A percentile compares a stretch with the other conserved stretches of the same genome.
Conservation (phyloP, 2,329 filamentous ascomycete genomes). For the Pseudogymnoascus sp. region DNA sequence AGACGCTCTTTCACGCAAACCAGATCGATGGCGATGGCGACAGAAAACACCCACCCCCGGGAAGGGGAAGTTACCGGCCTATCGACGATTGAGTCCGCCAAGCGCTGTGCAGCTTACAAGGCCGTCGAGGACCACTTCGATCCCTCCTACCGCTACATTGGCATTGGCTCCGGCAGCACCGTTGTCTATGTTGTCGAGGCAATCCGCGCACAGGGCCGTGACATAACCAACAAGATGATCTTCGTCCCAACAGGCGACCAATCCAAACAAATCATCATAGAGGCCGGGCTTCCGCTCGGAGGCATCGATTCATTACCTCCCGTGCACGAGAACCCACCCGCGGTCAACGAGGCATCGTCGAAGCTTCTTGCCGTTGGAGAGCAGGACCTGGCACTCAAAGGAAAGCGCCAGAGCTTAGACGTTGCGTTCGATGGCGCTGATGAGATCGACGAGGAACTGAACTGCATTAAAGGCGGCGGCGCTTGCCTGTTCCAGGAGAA, state of each 20-base stretch:
- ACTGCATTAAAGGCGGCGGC: slow-evolving; percentile 95
- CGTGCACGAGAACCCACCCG: slow-evolving; percentile 20
- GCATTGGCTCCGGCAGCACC: slow-evolving; percentile 74
- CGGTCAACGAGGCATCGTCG: slow-evolving; percentile 44
- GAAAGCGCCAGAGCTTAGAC: slow-evolving; percentile 54
- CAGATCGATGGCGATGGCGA: neutral
- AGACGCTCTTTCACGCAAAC: neutral
- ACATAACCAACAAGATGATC: slow-evolving; percentile 55
- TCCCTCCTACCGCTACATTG: slow-evolving; percentile 55
- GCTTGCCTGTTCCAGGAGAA: slow-evolving; percentile 99
- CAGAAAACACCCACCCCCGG: neutral
- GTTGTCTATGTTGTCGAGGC: slow-evolving; percentile 81
- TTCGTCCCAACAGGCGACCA: slow-evolving; percentile 87
- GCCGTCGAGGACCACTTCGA: slow-evolving; percentile 68
- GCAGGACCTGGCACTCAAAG: slow-evolving; percentile 28
- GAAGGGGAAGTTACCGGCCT: slow-evolving; percentile 12
- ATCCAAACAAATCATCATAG: slow-evolving; percentile 76
- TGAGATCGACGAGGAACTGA: slow-evolving; percentile 89
- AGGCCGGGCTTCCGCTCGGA: slow-evolving; percentile 68
- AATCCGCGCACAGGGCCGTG: slow-evolving; percentile 54
- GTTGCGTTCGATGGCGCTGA: slow-evolving; percentile 95
- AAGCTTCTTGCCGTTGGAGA: slow-evolving; percentile 54
- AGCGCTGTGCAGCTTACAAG: slow-evolving; percentile 64
- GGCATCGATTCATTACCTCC: slow-evolving; percentile 30
- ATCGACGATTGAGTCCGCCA: slow-evolving; percentile 59